Conservation (phyloP, 2,329 filamentous ascomycete genomes). For the Penicillium sp. region DNA sequence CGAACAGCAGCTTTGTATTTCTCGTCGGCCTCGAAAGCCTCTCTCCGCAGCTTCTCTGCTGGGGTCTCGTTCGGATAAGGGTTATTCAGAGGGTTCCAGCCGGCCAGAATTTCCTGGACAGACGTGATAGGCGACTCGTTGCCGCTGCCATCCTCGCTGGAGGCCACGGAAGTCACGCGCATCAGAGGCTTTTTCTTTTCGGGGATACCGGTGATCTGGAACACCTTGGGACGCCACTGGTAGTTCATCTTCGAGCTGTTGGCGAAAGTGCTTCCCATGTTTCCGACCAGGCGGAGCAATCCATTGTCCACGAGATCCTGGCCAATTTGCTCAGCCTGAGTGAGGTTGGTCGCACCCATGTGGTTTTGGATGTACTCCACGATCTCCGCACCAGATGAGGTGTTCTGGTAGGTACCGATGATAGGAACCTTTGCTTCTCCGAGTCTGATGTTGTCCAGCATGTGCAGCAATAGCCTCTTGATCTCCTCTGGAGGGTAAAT, state of each 20-base stretch:
- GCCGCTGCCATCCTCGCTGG: conserved; percentile 59
- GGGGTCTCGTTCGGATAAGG: conserved; percentile 92
- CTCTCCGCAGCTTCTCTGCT: conserved; percentile 78
- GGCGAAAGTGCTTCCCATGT: conserved; percentile 91
- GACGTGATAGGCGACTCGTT: conserved; percentile 81
- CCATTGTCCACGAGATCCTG: conserved; percentile 87
- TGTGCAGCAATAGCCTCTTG: conserved; percentile 85
- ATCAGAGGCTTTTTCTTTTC: conserved; percentile 78
- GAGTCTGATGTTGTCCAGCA: conserved; percentile 82
- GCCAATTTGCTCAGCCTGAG: conserved; percentile 90
- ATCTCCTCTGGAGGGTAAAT: conserved; percentile 81
- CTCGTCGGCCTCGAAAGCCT: conserved; percentile 87
- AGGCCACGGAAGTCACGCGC: conserved; percentile 72
- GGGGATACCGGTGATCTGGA: conserved; percentile 81
- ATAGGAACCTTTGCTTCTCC: conserved; percentile 95
- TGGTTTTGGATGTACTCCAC: conserved; percentile 92
- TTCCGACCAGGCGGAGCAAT: conserved; percentile 86
- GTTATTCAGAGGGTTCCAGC: conserved; percentile 92
- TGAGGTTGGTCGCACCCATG: conserved; percentile 79
- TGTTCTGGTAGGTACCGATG: conserved; percentile 91
- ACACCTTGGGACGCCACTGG: conserved; percentile 92
- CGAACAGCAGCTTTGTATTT: conserved; percentile 85
- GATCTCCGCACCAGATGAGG: conserved; percentile 87
- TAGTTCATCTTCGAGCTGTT: conserved; percentile 98
- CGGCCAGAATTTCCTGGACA: conserved; percentile 84